phyloP scores from a whole-genome alignment of 495 filamentous ascomycete genomes.

The Hypoxylon intermedium region DNA sequence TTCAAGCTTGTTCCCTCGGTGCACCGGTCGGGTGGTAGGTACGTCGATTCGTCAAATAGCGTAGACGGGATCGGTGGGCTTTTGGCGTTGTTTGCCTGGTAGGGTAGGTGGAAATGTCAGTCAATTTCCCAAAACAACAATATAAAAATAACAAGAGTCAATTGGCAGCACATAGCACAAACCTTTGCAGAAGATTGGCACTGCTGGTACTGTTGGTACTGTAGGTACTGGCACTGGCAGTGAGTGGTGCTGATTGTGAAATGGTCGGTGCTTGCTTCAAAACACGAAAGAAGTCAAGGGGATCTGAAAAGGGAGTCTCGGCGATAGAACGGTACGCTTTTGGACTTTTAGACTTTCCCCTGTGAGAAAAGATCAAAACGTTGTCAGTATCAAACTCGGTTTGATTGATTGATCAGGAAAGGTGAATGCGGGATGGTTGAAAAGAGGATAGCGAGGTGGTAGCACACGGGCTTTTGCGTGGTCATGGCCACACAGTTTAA shows the following conservation, averaged over 20 bases:
- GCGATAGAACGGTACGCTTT: slow-evolving; percentile 49
- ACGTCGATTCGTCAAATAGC: neutral
- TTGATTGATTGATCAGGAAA: slow-evolving; percentile 61
- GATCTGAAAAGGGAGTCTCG: slow-evolving; percentile 37
- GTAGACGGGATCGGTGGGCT: slow-evolving; percentile 2
- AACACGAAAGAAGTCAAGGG: slow-evolving; percentile 31
- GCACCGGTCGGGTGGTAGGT: slow-evolving; percentile 28
- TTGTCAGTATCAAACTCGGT: slow-evolving; percentile 50
- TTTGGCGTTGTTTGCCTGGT: slow-evolving; percentile 27
- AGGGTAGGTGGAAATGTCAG: slow-evolving; percentile 35
- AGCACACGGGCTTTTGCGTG: slow-evolving; percentile 57
- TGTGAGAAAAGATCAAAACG: slow-evolving; percentile 50
- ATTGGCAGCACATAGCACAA: slow-evolving; percentile 23
- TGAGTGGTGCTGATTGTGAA: too few species aligned
- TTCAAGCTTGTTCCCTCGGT: slow-evolving; percentile 17
- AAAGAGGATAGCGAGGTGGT: slow-evolving; percentile 66
- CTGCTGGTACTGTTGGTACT: slow-evolving; percentile 9
- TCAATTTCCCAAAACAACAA: slow-evolving; percentile 37
- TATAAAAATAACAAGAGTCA: slow-evolving; percentile 20
- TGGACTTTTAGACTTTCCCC: slow-evolving; percentile 49
- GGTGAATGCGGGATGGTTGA: slow-evolving; percentile 66
- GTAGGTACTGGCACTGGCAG: too few species aligned
- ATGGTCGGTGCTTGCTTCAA: slow-evolving; percentile 19
- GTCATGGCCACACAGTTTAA: slow-evolving; percentile 51
- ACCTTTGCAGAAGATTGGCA: slow-evolving; percentile 16